Evolutionary conservation across 805 yeast genomes (phyloP).

Genomic region (Candida multigemmis): DNA sequence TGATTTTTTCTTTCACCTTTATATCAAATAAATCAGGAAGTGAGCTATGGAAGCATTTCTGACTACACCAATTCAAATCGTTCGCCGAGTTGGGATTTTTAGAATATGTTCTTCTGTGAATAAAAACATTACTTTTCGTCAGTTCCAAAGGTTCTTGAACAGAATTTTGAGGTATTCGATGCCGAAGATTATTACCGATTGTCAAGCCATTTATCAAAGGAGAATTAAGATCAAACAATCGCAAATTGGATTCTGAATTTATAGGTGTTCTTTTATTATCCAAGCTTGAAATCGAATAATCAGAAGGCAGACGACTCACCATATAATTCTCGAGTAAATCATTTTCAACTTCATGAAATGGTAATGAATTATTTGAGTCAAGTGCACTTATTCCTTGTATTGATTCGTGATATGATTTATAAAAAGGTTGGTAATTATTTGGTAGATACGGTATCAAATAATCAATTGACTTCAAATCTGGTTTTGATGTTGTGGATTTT

Average conservation of each 20-base stretch:
- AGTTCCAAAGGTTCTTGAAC: no score
- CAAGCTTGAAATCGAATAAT: slow-evolving; percentile 1
- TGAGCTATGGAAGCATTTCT: slow-evolving; percentile 14
- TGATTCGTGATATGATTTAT: slow-evolving; percentile 18
- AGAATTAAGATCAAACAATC: slow-evolving; percentile 16
- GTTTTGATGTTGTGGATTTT: no score
- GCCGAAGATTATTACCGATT: slow-evolving; percentile 16
- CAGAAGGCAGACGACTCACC: slow-evolving; percentile 13
- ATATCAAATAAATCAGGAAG: slow-evolving; percentile 11
- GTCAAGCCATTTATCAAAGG: slow-evolving; percentile 27
- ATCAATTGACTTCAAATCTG: no score
- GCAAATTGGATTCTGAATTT: no score
- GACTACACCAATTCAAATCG: no score
- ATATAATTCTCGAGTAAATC: slow-evolving; percentile 30
- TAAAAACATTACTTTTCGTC: slow-evolving; percentile 1
- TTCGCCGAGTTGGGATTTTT: not conserved
- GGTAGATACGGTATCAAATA: not conserved
- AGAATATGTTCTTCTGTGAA: not conserved
- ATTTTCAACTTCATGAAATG: slow-evolving; percentile 9
- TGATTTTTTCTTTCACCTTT: slow-evolving; percentile 7
- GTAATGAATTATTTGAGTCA: slow-evolving; percentile 4
- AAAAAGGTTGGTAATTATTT: slow-evolving; percentile 1
- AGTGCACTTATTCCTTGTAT: slow-evolving; percentile 9
- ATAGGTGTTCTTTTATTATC: not conserved
- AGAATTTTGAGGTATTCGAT: slow-evolving; percentile 9